Conservation (phyloP, 2,329 filamentous ascomycete species). For the Cryphonectria carpinicola region DNA sequence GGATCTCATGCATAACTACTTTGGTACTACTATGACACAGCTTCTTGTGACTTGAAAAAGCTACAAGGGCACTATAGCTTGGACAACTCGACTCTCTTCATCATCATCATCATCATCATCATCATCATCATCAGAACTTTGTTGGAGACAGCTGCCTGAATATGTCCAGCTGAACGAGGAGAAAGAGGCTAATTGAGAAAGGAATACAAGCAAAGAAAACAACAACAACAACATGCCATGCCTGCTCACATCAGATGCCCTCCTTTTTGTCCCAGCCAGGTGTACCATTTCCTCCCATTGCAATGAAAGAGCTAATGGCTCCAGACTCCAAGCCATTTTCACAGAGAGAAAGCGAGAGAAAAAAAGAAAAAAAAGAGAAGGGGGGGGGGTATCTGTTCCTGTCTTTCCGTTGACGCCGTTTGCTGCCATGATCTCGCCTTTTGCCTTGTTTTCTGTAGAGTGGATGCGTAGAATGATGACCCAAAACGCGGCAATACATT, state of each 20-base stretch:
- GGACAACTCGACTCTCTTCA: too few species aligned
- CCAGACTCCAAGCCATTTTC: not conserved
- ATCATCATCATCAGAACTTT: not conserved
- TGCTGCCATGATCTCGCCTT: not conserved
- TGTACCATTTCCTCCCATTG: not conserved
- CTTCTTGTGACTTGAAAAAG: too few species aligned
- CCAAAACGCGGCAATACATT: not conserved
- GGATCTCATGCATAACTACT: too few species aligned
- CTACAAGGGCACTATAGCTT: not conserved
- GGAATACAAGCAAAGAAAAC: not conserved
- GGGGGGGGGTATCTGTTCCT: not conserved
- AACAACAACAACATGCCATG: not conserved
- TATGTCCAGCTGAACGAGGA: not conserved
- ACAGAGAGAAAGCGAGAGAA: not conserved
- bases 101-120: not conserved
- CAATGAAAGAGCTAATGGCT: not conserved
- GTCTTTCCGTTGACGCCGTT: slow-evolving; percentile 2
- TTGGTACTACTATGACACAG: too few species aligned
- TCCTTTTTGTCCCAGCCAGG: not conserved
- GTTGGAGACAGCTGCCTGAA: not conserved
- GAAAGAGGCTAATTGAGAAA: not conserved
- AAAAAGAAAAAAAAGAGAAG: not conserved
- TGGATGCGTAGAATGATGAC: not conserved
- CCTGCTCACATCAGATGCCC: not conserved
- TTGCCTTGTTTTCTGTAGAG: not conserved